Evolutionary conservation across 179 eudicot genomes (phyloP).

Genomic region (Corrigiola litoralis): DNA sequence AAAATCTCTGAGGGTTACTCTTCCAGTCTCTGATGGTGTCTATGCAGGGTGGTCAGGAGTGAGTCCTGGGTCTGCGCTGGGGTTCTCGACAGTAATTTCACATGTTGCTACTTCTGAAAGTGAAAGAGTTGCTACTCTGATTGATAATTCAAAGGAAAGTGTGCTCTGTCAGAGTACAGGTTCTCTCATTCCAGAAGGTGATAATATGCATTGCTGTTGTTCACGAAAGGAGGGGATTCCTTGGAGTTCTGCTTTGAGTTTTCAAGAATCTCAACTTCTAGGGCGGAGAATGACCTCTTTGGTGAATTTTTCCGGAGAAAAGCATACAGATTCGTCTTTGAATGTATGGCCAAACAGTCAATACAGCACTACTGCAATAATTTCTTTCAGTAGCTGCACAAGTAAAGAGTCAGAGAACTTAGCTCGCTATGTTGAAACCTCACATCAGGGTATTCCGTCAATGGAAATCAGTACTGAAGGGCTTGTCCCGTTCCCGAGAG

Average conservation of each 20-base stretch:
- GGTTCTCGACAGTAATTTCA: constrained; percentile 17
- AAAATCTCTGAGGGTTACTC: not conserved
- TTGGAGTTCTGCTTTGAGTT: constrained; percentile 29
- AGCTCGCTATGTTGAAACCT: constrained; percentile 16
- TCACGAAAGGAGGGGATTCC: constrained; percentile 44
- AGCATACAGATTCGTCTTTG: constrained; percentile 13
- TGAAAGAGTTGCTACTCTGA: constrained; percentile 21
- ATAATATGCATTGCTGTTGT: constrained; percentile 39
- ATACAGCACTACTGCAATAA: constrained; percentile 5
- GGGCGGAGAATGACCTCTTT: constrained; percentile 28
- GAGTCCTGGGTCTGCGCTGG: constrained; percentile 16
- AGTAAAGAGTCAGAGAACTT: constrained; percentile 16
- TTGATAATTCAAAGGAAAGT: constrained; percentile 15
- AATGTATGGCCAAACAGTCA: constrained; percentile 16
- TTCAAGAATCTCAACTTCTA: constrained; percentile 39
- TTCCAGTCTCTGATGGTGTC: not conserved
- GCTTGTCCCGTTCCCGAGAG: constrained; percentile 6
- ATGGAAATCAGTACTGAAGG: constrained; percentile 20
- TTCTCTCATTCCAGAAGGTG: constrained; percentile 17
- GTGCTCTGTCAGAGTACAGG: constrained; percentile 15
- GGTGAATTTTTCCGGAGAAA: constrained; percentile 21
- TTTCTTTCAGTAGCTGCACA: constrained; percentile 15
- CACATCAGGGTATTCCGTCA: constrained; percentile 20
- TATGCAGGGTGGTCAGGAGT: constrained; percentile 26
- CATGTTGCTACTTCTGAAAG: constrained; percentile 8